Conservation (phyloP, 805 yeast species). For the Kodamaea jinghongensis region DNA sequence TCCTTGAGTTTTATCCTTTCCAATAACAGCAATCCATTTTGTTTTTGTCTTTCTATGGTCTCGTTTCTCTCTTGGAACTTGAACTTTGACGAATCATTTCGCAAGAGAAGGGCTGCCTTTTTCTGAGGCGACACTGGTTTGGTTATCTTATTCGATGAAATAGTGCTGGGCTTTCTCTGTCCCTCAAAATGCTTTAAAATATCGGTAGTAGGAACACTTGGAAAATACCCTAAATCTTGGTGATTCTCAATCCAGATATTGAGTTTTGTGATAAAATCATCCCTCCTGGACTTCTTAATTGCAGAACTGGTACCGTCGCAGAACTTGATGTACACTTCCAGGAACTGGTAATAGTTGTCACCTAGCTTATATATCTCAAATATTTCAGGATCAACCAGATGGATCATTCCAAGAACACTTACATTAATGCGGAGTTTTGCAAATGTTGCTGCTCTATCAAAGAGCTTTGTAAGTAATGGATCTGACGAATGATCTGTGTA, state of each 20-base stretch:
- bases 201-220: neutral
- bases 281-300: constrained; percentile 15
- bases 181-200: neutral
- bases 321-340: constrained; percentile 10
- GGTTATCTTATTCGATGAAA: neutral
- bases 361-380: constrained; percentile 12
- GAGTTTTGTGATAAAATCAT: constrained; percentile 14
- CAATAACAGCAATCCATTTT: constrained; percentile 31
- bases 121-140: neutral
- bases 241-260: constrained; percentile 24
- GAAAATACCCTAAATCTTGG: constrained; percentile 2
- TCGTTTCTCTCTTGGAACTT: constrained; percentile 20
- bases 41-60: constrained; percentile 14
- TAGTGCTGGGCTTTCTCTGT: neutral
- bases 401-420: constrained; percentile 17
- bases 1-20: constrained; percentile 42
- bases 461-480: constrained; percentile 22
- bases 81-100: constrained; percentile 37
- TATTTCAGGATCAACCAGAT: constrained; percentile 5
- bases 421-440: constrained; percentile 18
- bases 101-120: constrained; percentile 14
- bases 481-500: constrained; percentile 30
- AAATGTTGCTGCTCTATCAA: constrained; percentile 19
- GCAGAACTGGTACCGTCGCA: constrained; percentile 7
- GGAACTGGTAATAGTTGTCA: constrained; percentile 4